Evolutionary conservation across 2,329 filamentous ascomycete genomes (phyloP).

Genomic region (Biscogniauxia sp.): DNA sequence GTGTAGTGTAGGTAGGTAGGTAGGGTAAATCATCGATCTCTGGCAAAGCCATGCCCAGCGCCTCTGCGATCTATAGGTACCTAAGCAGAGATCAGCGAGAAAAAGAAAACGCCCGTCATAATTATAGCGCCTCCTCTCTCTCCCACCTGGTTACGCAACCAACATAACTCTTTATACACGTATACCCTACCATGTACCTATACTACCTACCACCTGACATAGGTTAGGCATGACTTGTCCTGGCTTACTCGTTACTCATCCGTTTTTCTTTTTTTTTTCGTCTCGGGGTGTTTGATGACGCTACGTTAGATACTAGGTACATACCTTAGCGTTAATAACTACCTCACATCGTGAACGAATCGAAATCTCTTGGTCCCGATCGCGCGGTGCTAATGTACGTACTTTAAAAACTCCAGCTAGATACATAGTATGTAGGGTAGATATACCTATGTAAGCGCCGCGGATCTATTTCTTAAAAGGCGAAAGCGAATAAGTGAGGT

Average conservation of each 20-base stretch:
- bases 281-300: neutral
- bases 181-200: too few species aligned
- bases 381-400: neutral
- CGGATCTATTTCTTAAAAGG: neutral
- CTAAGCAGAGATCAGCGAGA: neutral
- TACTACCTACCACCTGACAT: too few species aligned
- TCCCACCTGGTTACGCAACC: neutral
- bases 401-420: neutral
- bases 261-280: neutral
- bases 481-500: too few species aligned
- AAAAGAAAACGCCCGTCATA: neutral
- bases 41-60: neutral
- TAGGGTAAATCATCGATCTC: neutral
- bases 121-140: neutral
- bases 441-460: too few species aligned
- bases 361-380: too few species aligned
- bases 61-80: neutral
- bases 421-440: too few species aligned
- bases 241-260: neutral
- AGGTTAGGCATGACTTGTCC: too few species aligned
- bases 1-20: too few species aligned
- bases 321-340: too few species aligned
- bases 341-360: too few species aligned
- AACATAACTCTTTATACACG: neutral
- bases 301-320: too few species aligned